Conservation (phyloP, 805 yeast genomes). For the Schwanniomyces sp. region DNA sequence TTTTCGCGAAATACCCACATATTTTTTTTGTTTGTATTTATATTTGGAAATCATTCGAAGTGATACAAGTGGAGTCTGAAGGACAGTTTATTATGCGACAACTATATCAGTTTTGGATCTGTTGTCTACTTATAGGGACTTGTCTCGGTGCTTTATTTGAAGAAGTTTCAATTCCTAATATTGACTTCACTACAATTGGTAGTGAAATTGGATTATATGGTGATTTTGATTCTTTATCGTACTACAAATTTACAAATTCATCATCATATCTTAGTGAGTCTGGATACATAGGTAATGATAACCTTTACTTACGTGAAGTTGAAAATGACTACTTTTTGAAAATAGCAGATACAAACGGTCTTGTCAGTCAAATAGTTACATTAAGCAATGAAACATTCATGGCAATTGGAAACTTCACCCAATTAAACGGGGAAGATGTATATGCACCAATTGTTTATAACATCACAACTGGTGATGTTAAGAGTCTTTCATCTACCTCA, state of each 20-base stretch:
- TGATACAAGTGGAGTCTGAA: no score
- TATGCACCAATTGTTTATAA: constrained; percentile 37
- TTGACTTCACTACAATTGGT: constrained; percentile 25
- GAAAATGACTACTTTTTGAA: constrained; percentile 14
- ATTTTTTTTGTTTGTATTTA: no score
- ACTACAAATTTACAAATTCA: constrained; percentile 25
- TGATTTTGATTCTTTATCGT: constrained; percentile 25
- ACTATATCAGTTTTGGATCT: not conserved
- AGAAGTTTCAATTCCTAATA: constrained; percentile 14
- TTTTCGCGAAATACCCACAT: no score
- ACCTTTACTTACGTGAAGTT: constrained; percentile 22
- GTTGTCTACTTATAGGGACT: not conserved
- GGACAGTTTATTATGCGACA: not conserved
- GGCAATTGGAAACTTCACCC: constrained; percentile 36
- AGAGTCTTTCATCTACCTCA: constrained; percentile 18
- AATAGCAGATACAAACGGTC: constrained; percentile 33
- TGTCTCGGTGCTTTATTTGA: constrained; percentile 1
- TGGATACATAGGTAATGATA: constrained; percentile 6
- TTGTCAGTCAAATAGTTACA: constrained; percentile 23
- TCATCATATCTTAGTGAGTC: constrained; percentile 15
- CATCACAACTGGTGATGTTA: constrained; percentile 21
- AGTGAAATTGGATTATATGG: constrained; percentile 33
- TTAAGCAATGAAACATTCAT: constrained; percentile 28
- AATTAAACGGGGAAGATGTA: constrained; percentile 24
- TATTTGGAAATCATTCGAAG: no score